phyloP scores from a whole-genome alignment of 1,284 basidiomycete species.

The Ganoderma lucidum region DNA sequence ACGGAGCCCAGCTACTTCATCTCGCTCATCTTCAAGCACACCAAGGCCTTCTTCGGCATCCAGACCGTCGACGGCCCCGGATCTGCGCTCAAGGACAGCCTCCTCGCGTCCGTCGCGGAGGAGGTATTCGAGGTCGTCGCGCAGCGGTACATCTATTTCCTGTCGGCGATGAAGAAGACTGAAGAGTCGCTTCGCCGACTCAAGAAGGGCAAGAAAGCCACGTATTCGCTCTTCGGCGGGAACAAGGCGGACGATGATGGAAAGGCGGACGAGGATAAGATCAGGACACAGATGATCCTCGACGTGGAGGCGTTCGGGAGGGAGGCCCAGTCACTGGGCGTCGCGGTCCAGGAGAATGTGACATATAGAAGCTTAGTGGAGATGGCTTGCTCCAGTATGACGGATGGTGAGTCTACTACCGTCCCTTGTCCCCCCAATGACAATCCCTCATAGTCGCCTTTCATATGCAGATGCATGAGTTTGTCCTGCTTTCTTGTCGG shows the following conservation, averaged over 20 bases:
- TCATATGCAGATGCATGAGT: neutral
- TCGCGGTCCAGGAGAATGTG: constrained; percentile 63
- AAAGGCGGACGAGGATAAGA: constrained; percentile 79
- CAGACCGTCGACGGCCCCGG: constrained; percentile 63
- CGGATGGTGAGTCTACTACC: constrained; percentile 34
- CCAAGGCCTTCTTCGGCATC: constrained; percentile 82
- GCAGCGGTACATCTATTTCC: constrained; percentile 71
- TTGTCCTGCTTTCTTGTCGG: neutral
- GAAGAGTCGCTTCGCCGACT: constrained; percentile 87
- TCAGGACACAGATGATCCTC: constrained; percentile 85
- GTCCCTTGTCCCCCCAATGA: neutral
- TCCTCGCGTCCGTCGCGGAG: constrained; percentile 62
- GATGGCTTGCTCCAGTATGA: constrained; percentile 58
- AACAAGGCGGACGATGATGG: constrained; percentile 68
- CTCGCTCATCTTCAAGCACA: constrained; percentile 79
- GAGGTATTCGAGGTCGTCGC: constrained; percentile 81
- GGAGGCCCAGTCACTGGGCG: constrained; percentile 76
- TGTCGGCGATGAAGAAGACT: constrained; percentile 88
- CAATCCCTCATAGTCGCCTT: neutral
- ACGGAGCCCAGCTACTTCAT: constrained; percentile 89
- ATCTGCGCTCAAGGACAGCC: constrained; percentile 60
- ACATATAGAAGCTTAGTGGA: constrained; percentile 66
- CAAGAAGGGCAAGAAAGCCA: constrained; percentile 84
- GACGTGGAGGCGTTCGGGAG: constrained; percentile 86
- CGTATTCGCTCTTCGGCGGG: constrained; percentile 75